Evolutionary conservation across 306 rosid genomes (phyloP).

Genomic region (Lupinus albus): DNA sequence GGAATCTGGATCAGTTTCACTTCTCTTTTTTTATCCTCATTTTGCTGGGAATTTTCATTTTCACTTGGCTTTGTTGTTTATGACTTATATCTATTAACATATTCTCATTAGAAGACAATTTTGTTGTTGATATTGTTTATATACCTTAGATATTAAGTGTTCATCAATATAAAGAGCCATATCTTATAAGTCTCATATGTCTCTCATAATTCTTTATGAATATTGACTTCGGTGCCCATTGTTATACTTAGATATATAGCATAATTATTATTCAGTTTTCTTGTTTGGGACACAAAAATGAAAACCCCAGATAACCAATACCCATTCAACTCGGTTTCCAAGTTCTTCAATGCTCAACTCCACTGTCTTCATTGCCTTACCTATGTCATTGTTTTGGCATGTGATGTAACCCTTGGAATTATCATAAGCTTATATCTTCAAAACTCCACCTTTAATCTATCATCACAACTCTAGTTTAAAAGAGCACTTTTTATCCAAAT

Average conservation of each 20-base stretch:
- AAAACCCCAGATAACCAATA: conserved; percentile 43
- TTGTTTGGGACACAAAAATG: conserved; percentile 33
- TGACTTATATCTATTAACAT: background rate
- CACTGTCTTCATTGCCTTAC: conserved; percentile 49
- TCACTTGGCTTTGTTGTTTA: conserved; percentile 9
- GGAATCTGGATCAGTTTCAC: background rate
- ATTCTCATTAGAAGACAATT: conserved; percentile 20
- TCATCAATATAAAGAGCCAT: conserved; percentile 12
- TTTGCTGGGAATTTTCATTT: background rate
- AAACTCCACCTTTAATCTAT: conserved; percentile 58
- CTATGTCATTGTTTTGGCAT: conserved; percentile 51
- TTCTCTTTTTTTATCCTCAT: background rate
- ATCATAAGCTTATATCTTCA: conserved; percentile 51
- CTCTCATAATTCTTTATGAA: background rate
- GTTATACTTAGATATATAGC: background rate
- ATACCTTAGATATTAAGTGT: background rate
- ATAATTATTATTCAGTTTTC: background rate
- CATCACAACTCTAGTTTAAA: too few species aligned
- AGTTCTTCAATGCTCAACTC: conserved; percentile 43
- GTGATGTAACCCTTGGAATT: conserved; percentile 66
- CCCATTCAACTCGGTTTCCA: conserved; percentile 47
- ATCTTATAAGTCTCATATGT: background rate
- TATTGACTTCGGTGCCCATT: background rate
- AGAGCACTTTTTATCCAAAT: too few species aligned
- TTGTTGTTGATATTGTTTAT: conserved; percentile 15